Percentiles rank a stretch among this genome's conserved stretches.
Evolutionary conservation across 2,329 filamentous ascomycete genomes (phyloP).

Genomic region (Davidsoniella neocaledoniae): DNA sequence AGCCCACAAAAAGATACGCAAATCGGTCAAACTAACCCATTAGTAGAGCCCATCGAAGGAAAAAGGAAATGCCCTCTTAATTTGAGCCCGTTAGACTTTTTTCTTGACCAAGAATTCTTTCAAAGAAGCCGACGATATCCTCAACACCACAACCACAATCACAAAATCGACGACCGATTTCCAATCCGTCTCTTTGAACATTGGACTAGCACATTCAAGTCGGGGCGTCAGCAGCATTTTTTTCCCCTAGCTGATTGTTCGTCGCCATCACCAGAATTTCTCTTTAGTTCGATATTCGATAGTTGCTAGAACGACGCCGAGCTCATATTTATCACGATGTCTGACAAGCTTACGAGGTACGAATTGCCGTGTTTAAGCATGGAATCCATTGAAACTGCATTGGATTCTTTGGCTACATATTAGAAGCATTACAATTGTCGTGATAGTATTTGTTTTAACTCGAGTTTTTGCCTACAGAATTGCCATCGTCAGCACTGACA

Average conservation of each 20-base stretch:
- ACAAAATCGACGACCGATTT: too few relatives aligned
- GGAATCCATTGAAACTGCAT: background rate
- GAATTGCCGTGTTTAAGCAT: constrained; percentile 17
- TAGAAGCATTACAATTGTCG: background rate
- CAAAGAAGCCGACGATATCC: background rate
- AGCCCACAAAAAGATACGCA: constrained; percentile 10
- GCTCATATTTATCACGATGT: constrained; percentile 38
- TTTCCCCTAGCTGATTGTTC: background rate
- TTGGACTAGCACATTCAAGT: background rate
- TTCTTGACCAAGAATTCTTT: background rate
- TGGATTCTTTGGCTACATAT: background rate
- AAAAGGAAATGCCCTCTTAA: background rate
- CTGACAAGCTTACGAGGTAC: constrained; percentile 90
- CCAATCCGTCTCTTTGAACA: background rate
- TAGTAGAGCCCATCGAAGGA: background rate
- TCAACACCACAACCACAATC: too few relatives aligned
- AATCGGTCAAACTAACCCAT: background rate
- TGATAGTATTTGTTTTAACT: constrained; percentile 2
- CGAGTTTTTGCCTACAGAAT: constrained; percentile 43
- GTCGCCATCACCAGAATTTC: background rate
- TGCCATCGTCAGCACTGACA: constrained; percentile 97
- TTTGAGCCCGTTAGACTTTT: background rate
- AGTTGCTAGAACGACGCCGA: background rate
- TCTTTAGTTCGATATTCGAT: background rate
- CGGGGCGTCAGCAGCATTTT: background rate